phyloP scores from a whole-genome alignment of 768 basidiomycete species.

The Boletus edulis region DNA sequence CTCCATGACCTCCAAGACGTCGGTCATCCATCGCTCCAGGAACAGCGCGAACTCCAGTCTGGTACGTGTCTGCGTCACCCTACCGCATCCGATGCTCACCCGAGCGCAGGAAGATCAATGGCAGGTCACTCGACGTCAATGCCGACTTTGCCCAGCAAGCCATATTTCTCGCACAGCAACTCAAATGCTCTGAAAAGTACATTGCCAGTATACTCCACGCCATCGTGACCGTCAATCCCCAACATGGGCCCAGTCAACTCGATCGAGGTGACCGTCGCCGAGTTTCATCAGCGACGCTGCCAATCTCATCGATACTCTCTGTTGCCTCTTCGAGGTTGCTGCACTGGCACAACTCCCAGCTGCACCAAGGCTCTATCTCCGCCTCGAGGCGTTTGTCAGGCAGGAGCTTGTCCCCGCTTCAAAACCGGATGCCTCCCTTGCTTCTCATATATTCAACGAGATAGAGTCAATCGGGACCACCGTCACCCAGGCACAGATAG shows the following conservation, averaged over 20 bases:
- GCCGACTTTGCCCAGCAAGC: conserved; percentile 76
- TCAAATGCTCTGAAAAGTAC: conserved; percentile 81
- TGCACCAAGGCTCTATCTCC: conserved; percentile 46
- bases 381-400: conserved; percentile 54
- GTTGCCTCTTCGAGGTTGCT: conserved; percentile 63
- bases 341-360: conserved; percentile 45
- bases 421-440: conserved; percentile 43
- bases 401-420: conserved; percentile 49
- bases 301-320: conserved; percentile 66
- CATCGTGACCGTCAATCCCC: conserved; percentile 58
- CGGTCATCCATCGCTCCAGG: conserved; percentile 56
- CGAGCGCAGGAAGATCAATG: conserved; percentile 63
- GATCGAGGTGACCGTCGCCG: conserved; percentile 63
- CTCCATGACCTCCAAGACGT: conserved; percentile 53
- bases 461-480: conserved; percentile 57
- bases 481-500: conserved; percentile 52
- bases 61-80: conserved; percentile 36
- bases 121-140: conserved; percentile 70
- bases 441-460: conserved; percentile 57
- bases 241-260: conserved; percentile 56
- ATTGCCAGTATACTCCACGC: conserved; percentile 66
- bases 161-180: conserved; percentile 75
- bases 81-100: neutral
- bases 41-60: conserved; percentile 70
- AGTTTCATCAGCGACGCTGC: conserved; percentile 68